These are phyloP conservation scores for Thymus quinquecostatus DNA, from an alignment of 257 asterid genomes.

Conservation along the genomic window DNA sequence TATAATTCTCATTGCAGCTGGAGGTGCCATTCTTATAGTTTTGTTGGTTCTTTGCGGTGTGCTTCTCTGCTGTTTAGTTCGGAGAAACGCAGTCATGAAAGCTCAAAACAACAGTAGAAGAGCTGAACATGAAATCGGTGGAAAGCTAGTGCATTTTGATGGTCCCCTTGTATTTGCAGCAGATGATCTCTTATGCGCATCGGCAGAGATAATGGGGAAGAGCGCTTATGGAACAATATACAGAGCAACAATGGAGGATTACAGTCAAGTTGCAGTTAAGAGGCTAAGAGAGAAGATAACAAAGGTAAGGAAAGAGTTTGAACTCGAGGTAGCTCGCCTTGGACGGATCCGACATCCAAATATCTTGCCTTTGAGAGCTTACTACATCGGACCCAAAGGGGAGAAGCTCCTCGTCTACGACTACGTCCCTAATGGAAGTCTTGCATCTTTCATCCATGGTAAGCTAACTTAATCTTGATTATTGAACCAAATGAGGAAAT, in stretches of 20 bases:
- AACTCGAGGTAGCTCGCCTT: slow-evolving; percentile 69
- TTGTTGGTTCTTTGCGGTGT: slow-evolving; percentile 42
- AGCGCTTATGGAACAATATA: slow-evolving; percentile 81
- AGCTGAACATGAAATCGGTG: slow-evolving; percentile 67
- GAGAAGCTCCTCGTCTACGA: slow-evolving; percentile 95
- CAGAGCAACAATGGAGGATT: slow-evolving; percentile 88
- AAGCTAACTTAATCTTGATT: slow-evolving; percentile 18
- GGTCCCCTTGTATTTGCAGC: slow-evolving; percentile 87
- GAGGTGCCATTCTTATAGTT: slow-evolving; percentile 39
- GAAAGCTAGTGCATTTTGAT: slow-evolving; percentile 85
- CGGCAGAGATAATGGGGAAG: slow-evolving; percentile 98
- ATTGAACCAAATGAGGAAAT: background rate
- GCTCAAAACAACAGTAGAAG: slow-evolving; percentile 30
- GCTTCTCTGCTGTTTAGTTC: slow-evolving; percentile 46
- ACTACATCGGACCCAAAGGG: slow-evolving; percentile 90
- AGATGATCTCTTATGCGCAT: slow-evolving; percentile 83
- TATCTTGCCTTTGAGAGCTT: slow-evolving; percentile 81
- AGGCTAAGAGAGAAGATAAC: slow-evolving; percentile 92
- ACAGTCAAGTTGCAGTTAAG: slow-evolving; percentile 79
- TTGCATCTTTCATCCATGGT: slow-evolving; percentile 95
- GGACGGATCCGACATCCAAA: slow-evolving; percentile 78
- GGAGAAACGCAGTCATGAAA: slow-evolving; percentile 33
- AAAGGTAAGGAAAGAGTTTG: slow-evolving; percentile 80
- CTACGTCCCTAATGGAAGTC: slow-evolving; percentile 73
- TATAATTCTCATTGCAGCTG: slow-evolving; percentile 51